phyloP scores from a whole-genome alignment of 2,329 filamentous ascomycete genomes.

The Cordyceps farinosa region DNA sequence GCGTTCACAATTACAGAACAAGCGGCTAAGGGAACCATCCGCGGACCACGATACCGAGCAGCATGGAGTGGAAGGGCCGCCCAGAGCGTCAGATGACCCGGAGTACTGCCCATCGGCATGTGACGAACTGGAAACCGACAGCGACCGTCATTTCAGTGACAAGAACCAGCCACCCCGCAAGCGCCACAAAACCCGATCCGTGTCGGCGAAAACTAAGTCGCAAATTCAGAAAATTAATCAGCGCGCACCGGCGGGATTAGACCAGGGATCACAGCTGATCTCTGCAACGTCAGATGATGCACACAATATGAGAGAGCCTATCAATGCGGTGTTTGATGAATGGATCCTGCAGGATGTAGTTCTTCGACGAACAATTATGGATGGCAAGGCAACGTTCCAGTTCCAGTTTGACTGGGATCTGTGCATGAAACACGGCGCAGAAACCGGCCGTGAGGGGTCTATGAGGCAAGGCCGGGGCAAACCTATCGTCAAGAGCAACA shows the following conservation, averaged over 20 bases:
- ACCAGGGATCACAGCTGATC: not conserved
- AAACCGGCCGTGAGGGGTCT: not conserved
- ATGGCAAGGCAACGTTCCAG: conserved; percentile 17
- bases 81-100: not conserved
- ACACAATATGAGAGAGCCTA: not conserved
- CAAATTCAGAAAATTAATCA: not conserved
- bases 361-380: conserved; percentile 18
- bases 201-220: not conserved
- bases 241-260: not conserved
- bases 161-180: not conserved
- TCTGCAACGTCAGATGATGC: not conserved
- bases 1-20: not conserved
- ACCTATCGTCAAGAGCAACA: not conserved
- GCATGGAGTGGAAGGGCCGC: not conserved
- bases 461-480: not conserved
- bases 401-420: conserved; percentile 18
- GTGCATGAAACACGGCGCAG: not conserved
- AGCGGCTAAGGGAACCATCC: not conserved
- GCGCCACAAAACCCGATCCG: not conserved
- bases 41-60: not conserved
- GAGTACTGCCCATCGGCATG: conserved; percentile 6
- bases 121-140: not conserved
- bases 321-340: conserved; percentile 14
- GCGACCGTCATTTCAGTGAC: not conserved
- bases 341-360: conserved; percentile 17